These are phyloP conservation scores for Viola pubescens DNA, from an alignment of 441 rosid species.

Conservation along the genomic window DNA sequence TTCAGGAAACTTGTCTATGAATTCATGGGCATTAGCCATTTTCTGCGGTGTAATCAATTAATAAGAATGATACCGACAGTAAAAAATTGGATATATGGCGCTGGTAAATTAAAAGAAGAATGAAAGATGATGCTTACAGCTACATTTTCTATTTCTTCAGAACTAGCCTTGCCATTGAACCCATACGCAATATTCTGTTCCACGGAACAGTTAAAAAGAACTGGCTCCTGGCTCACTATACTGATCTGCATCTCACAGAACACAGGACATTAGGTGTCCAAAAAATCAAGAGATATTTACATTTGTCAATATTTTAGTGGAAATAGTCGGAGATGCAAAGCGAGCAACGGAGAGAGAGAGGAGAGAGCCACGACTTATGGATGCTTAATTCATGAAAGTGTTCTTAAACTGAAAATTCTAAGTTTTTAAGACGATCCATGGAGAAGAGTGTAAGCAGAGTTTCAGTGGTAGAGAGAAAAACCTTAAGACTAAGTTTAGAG, in stretches of 20 bases:
- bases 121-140: conserved; percentile 39
- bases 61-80: neutral
- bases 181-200: conserved; percentile 93
- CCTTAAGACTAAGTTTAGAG: too few relatives aligned
- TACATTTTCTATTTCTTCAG: conserved; percentile 50
- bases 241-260: conserved; percentile 45
- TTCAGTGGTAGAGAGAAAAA: too few relatives aligned
- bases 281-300: too few relatives aligned
- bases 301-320: too few relatives aligned
- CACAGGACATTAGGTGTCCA: too few relatives aligned
- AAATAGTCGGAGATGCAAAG: too few relatives aligned
- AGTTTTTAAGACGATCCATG: too few relatives aligned
- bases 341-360: too few relatives aligned
- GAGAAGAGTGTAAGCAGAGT: too few relatives aligned
- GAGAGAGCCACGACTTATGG: too few relatives aligned
- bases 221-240: conserved; percentile 96
- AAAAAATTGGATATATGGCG: neutral
- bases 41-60: conserved; percentile 38
- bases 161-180: conserved; percentile 52
- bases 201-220: conserved; percentile 80
- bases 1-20: conserved; percentile 67
- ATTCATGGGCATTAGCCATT: conserved; percentile 93
- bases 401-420: too few relatives aligned
- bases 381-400: too few relatives aligned
- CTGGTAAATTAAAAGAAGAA: neutral